Evolutionary conservation across 345 rosid species (phyloP).

Genomic region (Eutrema yunnanense): DNA sequence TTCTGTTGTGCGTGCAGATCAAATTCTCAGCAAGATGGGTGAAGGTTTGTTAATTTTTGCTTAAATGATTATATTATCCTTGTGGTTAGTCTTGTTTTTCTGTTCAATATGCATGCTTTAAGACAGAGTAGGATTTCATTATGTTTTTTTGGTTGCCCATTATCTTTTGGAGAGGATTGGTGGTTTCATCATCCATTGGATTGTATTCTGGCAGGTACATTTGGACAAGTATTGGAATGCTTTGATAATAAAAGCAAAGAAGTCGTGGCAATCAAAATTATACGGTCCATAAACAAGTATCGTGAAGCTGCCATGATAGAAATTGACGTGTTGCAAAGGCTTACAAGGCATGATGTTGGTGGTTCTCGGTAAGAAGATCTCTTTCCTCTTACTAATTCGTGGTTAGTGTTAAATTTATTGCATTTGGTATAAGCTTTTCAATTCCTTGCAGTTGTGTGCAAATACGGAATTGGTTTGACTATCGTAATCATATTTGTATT

Average conservation of each 20-base stretch:
- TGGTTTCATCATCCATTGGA: neutral
- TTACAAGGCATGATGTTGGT: constrained; percentile 68
- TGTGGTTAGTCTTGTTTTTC: neutral
- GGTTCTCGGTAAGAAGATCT: constrained; percentile 60
- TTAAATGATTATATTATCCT: neutral
- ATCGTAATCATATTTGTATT: constrained; percentile 99
- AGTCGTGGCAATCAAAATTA: constrained; percentile 78
- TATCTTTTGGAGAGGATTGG: neutral
- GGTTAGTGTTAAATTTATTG: constrained; percentile 24
- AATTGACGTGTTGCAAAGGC: constrained; percentile 68
- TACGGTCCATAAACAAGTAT: constrained; percentile 70
- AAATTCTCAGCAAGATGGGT: constrained; percentile 78
- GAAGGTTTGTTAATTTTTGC: constrained; percentile 49
- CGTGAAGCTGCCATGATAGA: constrained; percentile 94
- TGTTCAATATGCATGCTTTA: neutral
- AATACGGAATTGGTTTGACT: constrained; percentile 99
- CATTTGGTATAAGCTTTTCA: constrained; percentile 53
- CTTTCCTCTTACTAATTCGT: neutral
- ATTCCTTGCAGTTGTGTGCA: constrained; percentile 99
- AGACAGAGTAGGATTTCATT: neutral
- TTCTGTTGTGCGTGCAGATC: constrained; percentile 45
- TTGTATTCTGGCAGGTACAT: constrained; percentile 48
- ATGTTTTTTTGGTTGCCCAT: neutral
- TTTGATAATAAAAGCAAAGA: constrained; percentile 74
- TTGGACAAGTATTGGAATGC: constrained; percentile 88